Conservation (phyloP, 768 basidiomycete genomes). For the Hirschioporus abietinus region DNA sequence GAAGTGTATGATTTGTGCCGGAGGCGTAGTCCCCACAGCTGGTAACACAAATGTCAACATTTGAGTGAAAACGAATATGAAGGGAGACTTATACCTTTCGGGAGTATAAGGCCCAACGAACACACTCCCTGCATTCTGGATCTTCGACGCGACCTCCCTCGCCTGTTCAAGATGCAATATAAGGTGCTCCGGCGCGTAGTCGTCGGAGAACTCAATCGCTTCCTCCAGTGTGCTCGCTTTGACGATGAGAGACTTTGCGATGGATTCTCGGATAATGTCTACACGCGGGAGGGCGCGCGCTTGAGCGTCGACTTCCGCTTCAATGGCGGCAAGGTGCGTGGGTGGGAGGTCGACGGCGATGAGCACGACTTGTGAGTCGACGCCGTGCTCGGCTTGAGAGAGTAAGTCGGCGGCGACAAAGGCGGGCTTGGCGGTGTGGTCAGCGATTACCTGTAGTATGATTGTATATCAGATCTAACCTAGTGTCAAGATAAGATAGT, state of each 20-base stretch:
- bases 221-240: slow-evolving; percentile 59
- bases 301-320: slow-evolving; percentile 80
- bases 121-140: slow-evolving; percentile 93
- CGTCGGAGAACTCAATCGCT: slow-evolving; percentile 88
- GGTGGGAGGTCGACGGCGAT: slow-evolving; percentile 69
- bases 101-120: slow-evolving; percentile 95
- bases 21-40: slow-evolving; percentile 99
- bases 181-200: slow-evolving; percentile 97
- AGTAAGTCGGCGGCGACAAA: slow-evolving; percentile 96
- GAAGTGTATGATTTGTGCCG: slow-evolving; percentile 97
- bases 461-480: slow-evolving; percentile 10
- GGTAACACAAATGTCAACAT: slow-evolving; percentile 5
- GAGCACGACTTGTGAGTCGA: slow-evolving; percentile 96
- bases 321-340: slow-evolving; percentile 64
- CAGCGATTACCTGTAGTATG: slow-evolving; percentile 79
- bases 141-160: slow-evolving; percentile 48
- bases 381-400: slow-evolving; percentile 96
- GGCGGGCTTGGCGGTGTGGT: slow-evolving; percentile 75
- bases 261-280: slow-evolving; percentile 84
- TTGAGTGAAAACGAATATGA: slow-evolving; percentile 9
- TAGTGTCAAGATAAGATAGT: not conserved
- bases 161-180: slow-evolving; percentile 85
- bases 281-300: slow-evolving; percentile 83
- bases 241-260: slow-evolving; percentile 88
- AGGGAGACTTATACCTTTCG: slow-evolving; percentile 60